phyloP scores from a whole-genome alignment of 2,329 filamentous ascomycete genomes.

The Calonectria pauciramosa region DNA sequence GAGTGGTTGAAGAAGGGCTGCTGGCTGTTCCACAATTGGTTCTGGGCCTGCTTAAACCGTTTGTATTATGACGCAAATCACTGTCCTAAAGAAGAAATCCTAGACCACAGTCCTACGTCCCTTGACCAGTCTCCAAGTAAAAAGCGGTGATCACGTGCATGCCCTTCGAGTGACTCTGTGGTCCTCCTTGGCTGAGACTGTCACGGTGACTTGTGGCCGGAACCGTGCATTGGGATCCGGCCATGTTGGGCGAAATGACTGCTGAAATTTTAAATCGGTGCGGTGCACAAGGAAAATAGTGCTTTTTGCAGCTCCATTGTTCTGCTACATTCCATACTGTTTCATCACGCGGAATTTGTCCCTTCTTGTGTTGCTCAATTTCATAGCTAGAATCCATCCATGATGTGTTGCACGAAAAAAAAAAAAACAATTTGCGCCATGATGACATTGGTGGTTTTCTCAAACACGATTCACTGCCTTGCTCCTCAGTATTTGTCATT shows the following conservation, averaged over 20 bases:
- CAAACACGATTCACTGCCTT: not conserved
- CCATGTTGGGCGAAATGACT: not conserved
- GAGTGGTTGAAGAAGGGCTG: too few species aligned
- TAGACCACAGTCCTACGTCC: not conserved
- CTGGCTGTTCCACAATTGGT: not conserved
- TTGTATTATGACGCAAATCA: not conserved
- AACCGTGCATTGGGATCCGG: too few species aligned
- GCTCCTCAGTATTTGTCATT: not conserved
- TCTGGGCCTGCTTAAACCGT: not conserved
- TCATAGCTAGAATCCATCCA: too few species aligned
- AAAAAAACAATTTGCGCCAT: not conserved
- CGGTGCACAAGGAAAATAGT: too few species aligned
- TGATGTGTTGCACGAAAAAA: too few species aligned
- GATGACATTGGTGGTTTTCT: not conserved
- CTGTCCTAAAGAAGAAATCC: not conserved
- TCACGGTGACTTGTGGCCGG: too few species aligned
- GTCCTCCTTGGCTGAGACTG: not conserved
- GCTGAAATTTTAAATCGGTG: not conserved
- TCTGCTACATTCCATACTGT: too few species aligned
- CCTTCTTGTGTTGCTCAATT: too few species aligned
- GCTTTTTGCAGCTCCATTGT: too few species aligned
- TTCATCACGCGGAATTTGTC: too few species aligned
- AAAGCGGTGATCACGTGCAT: not conserved
- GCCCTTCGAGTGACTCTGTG: too few species aligned
- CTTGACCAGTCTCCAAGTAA: not conserved